Evolutionary conservation across 2,329 filamentous ascomycete species (phyloP).

Genomic region (Escovopsis sp.): DNA sequence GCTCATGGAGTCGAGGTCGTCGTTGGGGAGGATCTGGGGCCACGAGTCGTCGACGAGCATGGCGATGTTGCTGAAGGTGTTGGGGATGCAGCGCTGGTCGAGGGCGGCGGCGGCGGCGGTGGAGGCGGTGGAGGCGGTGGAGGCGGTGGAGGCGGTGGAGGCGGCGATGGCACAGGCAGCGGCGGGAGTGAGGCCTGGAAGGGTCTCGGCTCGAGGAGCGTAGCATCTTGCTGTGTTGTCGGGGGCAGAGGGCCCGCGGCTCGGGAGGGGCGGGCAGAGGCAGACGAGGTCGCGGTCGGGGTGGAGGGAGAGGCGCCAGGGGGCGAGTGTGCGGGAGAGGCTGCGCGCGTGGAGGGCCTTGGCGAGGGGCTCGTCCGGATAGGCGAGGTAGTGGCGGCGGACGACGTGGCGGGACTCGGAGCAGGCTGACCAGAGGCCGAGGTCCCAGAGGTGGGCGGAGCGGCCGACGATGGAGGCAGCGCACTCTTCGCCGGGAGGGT

Average conservation of each 20-base stretch:
- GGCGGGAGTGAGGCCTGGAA: not conserved
- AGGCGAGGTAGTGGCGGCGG: not conserved
- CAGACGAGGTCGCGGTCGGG: not conserved
- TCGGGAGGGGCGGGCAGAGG: no score
- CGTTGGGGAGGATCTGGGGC: not conserved
- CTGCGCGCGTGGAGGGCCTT: not conserved
- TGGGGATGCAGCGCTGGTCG: no score
- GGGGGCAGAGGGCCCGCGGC: no score
- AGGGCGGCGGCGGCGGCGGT: no score
- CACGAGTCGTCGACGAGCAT: no score
- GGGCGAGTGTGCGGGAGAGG: not conserved
- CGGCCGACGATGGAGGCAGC: no score
- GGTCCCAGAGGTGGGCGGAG: not conserved
- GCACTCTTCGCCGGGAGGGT: no score
- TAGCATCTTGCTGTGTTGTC: no score
- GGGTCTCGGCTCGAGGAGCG: not conserved
- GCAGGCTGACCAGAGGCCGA: not conserved
- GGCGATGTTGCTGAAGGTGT: no score
- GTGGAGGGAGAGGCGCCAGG: constrained; percentile 1
- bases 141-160: no score
- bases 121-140: no score
- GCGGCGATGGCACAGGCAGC: no score
- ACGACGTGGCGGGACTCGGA: not conserved
- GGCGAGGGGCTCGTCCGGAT: not conserved
- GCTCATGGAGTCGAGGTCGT: not conserved